phyloP scores from a whole-genome alignment of 495 filamentous ascomycete genomes.

The Niebla homalea region DNA sequence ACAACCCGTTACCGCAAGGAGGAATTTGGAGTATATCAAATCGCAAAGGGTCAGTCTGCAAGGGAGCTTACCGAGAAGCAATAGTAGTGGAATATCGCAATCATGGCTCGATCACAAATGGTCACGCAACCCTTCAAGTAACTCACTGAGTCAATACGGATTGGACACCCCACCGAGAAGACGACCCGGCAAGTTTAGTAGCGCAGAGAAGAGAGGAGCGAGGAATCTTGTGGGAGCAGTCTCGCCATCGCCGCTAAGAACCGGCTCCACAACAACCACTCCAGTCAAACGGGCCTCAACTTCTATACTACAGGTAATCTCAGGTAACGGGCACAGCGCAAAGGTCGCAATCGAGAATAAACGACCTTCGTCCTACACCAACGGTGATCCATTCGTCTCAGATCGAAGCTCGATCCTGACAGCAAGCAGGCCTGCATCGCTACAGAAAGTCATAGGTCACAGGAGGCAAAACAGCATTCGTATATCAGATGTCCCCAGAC shows the following conservation, averaged over 20 bases:
- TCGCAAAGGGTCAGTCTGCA: slow-evolving; percentile 10
- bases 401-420: not conserved
- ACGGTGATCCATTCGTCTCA: not conserved
- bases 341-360: not conserved
- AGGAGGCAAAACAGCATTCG: slow-evolving; percentile 36
- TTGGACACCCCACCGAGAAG: not conserved
- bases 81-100: slow-evolving; percentile 13
- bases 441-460: slow-evolving; percentile 27
- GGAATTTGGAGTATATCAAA: slow-evolving; percentile 2
- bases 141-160: not conserved
- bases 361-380: slow-evolving; percentile 6
- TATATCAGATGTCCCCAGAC: slow-evolving; percentile 33
- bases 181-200: too few species aligned
- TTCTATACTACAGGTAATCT: slow-evolving; percentile 7
- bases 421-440: not conserved
- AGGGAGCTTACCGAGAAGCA: slow-evolving; percentile 10
- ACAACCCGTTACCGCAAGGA: not conserved
- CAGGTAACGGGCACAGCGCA: slow-evolving; percentile 9
- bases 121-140: not conserved
- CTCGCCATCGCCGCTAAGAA: slow-evolving; percentile 4
- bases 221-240: not conserved
- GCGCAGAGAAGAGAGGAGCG: not conserved
- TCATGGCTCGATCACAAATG: slow-evolving; percentile 7
- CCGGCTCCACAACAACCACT: slow-evolving; percentile 5
- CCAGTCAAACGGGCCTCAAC: slow-evolving; percentile 7